Conservation (phyloP, 164 flowering plant genomes). For the Berberis vulgaris region DNA sequence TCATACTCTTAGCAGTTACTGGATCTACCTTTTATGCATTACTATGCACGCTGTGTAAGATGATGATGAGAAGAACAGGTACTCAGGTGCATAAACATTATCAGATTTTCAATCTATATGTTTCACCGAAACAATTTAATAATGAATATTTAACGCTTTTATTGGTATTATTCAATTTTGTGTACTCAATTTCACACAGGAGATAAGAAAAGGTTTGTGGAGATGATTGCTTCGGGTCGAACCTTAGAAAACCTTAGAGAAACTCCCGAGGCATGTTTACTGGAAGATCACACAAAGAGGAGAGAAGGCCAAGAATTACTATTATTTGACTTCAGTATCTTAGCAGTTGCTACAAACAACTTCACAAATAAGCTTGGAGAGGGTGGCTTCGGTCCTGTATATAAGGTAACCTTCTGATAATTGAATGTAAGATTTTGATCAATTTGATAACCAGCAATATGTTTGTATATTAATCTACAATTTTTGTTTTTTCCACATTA, state of each 20-base stretch:
- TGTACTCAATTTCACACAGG: neutral
- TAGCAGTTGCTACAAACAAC: neutral
- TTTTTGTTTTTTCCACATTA: too few relatives aligned
- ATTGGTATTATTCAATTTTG: too few relatives aligned
- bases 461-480: too few relatives aligned
- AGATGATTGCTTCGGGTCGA: neutral
- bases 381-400: constrained; percentile 12
- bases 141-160: neutral
- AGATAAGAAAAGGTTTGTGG: neutral
- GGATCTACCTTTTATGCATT: neutral
- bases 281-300: neutral
- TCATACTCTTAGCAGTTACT: neutral
- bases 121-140: neutral
- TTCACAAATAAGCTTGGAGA: constrained; percentile 12
- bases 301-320: constrained; percentile 5
- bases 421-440: too few relatives aligned
- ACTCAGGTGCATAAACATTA: neutral
- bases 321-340: neutral
- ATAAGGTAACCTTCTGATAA: constrained; percentile 5
- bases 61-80: neutral
- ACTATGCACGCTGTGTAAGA: neutral
- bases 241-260: neutral
- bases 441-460: too few relatives aligned
- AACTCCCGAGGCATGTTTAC: neutral
- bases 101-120: neutral